Base-by-base conservation (phyloP, 2,329 filamentous ascomycete species). In the Calonectria montana region DNA sequence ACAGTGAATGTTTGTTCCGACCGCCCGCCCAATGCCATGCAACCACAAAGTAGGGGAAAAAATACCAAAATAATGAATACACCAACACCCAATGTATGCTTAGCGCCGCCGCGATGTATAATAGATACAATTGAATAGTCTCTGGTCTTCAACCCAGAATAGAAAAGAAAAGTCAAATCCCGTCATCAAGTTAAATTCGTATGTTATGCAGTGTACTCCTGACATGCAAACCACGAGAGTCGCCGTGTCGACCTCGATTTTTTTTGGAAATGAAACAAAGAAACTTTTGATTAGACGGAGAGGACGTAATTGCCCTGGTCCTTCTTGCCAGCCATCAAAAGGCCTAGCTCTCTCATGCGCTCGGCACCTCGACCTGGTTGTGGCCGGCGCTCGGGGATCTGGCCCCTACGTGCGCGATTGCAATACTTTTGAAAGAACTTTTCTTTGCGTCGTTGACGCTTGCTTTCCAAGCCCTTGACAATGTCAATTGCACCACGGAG, bases 401-500 rank as follows among this genome's bases (percentile, higher is more conserved):
- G 88, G 15, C 90, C 89, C 80, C 95, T 95, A 75, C 92, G 91
- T 69, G 92, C 93, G 79, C 95, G 94, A 81, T 95, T 93, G 86
- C 94, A 97, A 81, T 96, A 93, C 82, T 97, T 97, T 79, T 96
- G 93, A 81, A 94, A 93, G 80, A 95, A 94, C 84, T 98, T 98
- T 84, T 98, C 96, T 85, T 94, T 95, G 77, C 97, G 94, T 75
- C 97, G 92, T 85, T 97, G 94, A 29, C 96, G 93, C 86, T 98
- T 98, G 84, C 94, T 93, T 86, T 99, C 97, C 1, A 99, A 90
- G 10, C 97, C 97, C 83, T 98, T 97, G 84, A 98, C 94, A 73
- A 98, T 99, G 83, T 98, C 97, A 76, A 99, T 97, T 41, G 97
- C 96, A n/a, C 95, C 95, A 74, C 97, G 94, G 12, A 94, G 90